Base-by-base conservation (phyloP, 768 basidiomycete genomes). In the Cystobasidiopsis lactophilus region DNA sequence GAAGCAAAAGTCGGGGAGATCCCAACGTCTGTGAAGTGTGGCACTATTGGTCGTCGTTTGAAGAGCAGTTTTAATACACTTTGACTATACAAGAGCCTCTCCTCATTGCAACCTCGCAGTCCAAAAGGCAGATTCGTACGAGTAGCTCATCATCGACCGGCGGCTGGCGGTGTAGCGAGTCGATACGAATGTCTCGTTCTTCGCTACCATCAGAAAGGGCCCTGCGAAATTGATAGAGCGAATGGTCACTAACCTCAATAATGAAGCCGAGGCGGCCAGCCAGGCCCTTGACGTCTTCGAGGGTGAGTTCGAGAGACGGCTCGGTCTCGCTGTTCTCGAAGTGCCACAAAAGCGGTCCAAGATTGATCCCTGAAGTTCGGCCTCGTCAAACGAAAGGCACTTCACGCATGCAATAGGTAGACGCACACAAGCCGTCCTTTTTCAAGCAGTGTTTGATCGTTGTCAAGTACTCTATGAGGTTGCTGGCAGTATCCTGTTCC, bases 381-480 rank as follows among this genome's bases (percentile, higher is more conserved):
- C 23, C 16, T 13, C 23, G 29, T 27, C 4, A 35, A 16, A 16
- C 7, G 7, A 16, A 7, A 35, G 33, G n/a, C n/a, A n/a, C n/a
- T n/a, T 35, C 7, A 35, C 33, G 16, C 7, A 35, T 7, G 9
- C 7, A 16, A 35, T 7, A 35, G 33, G 9, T 7, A 35, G 16
- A 35, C 9, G 9, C 16, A 35, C 33, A 35, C 7, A 35, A 7
- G 33, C 33, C 33, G 16, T 35, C 33, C 16, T 16, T 7, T 30
- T 23, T 30, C 29, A 47, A 26, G n/a, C 24, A 27, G 29, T 23
- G 16, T 26, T 26, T 27, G 45, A 95, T 80, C 48, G 82, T 77
- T n/a, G 80, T 77, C 14, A 95, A 73, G 63, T 89, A 95, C 54
- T 81, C 82, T 18, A 91, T 75, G 31, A 95, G 77, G 63, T 95